A percentile compares a stretch with the other conserved stretches of the same genome.
Conservation (phyloP, 1,284 basidiomycete species). For the Ceratobasidium sp. region DNA sequence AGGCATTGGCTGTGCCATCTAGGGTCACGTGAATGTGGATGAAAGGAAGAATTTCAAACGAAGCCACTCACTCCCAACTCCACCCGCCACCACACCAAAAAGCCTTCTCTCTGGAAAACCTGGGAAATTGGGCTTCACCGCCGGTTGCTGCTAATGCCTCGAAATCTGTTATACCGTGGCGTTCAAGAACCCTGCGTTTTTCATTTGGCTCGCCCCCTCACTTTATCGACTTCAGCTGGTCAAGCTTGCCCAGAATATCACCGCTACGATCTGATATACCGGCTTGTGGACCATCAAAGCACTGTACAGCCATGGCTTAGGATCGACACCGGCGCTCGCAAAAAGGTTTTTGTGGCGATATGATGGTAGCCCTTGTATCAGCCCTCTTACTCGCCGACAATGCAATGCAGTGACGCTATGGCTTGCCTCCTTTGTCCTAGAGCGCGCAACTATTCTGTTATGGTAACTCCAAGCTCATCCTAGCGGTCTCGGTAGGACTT, state of each 20-base stretch:
- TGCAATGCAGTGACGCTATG: slow-evolving; percentile 10
- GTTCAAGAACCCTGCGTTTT: background rate
- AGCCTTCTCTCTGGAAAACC: slow-evolving; percentile 9
- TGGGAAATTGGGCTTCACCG: background rate
- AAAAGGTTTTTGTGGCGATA: background rate
- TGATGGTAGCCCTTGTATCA: background rate
- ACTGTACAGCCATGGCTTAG: background rate
- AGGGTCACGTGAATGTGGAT: background rate
- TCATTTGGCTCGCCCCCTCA: background rate
- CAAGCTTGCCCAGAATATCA: background rate
- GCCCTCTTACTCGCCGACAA: background rate
- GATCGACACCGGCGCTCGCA: background rate
- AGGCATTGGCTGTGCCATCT: slow-evolving; percentile 2
- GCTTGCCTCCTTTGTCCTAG: slow-evolving; percentile 5
- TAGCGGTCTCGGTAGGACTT: background rate
- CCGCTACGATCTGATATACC: background rate
- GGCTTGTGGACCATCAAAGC: background rate
- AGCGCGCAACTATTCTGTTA: background rate
- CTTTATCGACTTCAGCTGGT: background rate
- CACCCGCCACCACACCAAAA: slow-evolving; percentile 1
- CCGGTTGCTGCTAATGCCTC: background rate
- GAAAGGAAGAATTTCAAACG: slow-evolving; percentile 24
- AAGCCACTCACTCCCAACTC: slow-evolving; percentile 5
- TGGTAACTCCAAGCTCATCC: background rate
- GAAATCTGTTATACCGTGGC: background rate